Base-by-base conservation (phyloP, 2,329 filamentous ascomycete species). In the Fusarium nodosum region DNA sequence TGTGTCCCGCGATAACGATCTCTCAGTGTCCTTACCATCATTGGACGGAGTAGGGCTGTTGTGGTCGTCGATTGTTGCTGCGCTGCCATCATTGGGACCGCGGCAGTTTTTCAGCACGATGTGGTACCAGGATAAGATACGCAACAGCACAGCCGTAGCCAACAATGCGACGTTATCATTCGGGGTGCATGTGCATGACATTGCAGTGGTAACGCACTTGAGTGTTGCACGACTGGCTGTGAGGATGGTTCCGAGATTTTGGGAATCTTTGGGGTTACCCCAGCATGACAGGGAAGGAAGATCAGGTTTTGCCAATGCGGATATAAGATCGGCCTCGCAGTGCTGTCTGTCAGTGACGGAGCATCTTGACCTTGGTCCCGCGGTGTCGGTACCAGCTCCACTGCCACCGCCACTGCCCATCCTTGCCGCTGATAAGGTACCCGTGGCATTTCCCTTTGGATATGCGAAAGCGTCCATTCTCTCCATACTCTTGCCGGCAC, bases 111-210 rank as follows among this genome's bases (percentile, higher is more conserved):
- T 33, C 30, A 58, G 28, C 12, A 58, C 55, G 9, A 58, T 58
- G 9, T 58, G 36, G 39, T 58, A 52, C 46, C 46, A 58, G 31
- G 46, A 52, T 15, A 58, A 24, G 30, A 58, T 58, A 26, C 55
- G 55, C 22, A 58, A 22, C 1, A 58, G 39, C 22, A 52, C 46
- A 4, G 55, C 46, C 12, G 46, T 58, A 39, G 44, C 28, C 1
- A 58, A 26, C 20, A 58, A 31, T 45, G 55, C 46, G 30, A 52
- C 46, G 24, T 52, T 52, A 7, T 50, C 46, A 10, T 22, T 45
- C 10, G 46, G 55, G 22, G 38, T 44, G 22, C 55, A 58, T 45
- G 55, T 58, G 55, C 55, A 58, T 24, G 46, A 58, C 16, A 58
- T 34, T 5, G 46, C 41, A 28, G 33, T 36, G 18, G 31, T 28